Conservation (phyloP, 805 yeast genomes). For the Pichia exigua region DNA sequence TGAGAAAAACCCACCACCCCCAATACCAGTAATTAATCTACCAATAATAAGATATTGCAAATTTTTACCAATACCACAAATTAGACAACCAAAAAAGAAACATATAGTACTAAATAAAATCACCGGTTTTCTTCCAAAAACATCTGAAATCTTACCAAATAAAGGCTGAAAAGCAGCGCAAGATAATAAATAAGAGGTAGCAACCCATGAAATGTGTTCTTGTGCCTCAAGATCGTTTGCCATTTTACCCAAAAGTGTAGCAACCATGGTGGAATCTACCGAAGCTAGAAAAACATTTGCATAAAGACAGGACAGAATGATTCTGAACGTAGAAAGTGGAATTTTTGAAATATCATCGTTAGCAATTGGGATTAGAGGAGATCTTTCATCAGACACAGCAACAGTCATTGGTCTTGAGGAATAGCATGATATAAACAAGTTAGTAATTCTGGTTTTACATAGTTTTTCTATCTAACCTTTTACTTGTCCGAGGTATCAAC, state of each 20-base stretch:
- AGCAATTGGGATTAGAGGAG: constrained; percentile 2
- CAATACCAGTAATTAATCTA: constrained; percentile 73
- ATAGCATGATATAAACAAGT: neutral
- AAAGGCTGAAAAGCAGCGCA: constrained; percentile 47
- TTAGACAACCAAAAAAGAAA: constrained; percentile 33
- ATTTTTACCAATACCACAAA: constrained; percentile 36
- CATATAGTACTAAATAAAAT: constrained; percentile 26
- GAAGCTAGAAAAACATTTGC: constrained; percentile 36
- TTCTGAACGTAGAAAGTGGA: constrained; percentile 4
- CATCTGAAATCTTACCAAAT: constrained; percentile 47
- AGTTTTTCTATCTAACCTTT: neutral
- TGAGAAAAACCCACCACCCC: constrained; percentile 81
- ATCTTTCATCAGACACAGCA: constrained; percentile 5
- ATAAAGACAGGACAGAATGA: constrained; percentile 15
- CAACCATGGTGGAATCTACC: constrained; percentile 47
- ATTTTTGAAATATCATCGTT: neutral
- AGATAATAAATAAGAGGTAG: constrained; percentile 35
- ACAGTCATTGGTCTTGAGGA: neutral
- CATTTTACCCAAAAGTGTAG: constrained; percentile 42
- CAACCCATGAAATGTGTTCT: constrained; percentile 35
- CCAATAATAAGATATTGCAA: constrained; percentile 43
- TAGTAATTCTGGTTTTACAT: too few relatives aligned
- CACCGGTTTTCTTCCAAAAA: constrained; percentile 41
- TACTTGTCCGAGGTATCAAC: neutral
- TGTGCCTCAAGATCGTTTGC: constrained; percentile 44